These are phyloP conservation scores for Candida glucosophila DNA, from an alignment of 1,139 yeast species.

Conservation along the genomic window DNA sequence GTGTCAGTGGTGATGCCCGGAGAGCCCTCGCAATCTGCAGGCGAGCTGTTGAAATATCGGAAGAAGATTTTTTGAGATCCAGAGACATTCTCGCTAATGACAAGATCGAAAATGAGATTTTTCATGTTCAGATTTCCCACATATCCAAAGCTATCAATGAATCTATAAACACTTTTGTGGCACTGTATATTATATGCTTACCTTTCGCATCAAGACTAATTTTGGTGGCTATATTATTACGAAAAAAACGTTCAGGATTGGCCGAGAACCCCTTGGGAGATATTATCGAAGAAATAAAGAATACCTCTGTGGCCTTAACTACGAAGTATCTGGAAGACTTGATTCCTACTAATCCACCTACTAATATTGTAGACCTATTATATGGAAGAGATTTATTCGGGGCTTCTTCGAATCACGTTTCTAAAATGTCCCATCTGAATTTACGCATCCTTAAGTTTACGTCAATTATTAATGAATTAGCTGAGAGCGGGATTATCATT, in stretches of 20 bases:
- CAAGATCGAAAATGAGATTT: slow-evolving; percentile 26
- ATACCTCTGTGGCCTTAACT: slow-evolving; percentile 20
- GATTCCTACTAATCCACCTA: slow-evolving; percentile 8
- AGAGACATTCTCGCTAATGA: slow-evolving; percentile 9
- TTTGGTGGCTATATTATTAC: slow-evolving; percentile 54
- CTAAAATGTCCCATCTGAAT: slow-evolving; percentile 5
- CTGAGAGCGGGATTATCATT: slow-evolving; percentile 68
- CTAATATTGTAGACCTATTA: slow-evolving; percentile 17
- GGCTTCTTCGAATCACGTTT: slow-evolving; percentile 5
- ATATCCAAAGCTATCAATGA: slow-evolving; percentile 74
- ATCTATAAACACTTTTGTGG: slow-evolving; percentile 66
- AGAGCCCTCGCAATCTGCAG: slow-evolving; percentile 84
- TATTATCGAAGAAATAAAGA: slow-evolving; percentile 66
- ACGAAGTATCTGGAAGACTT: slow-evolving; percentile 14
- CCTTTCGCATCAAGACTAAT: slow-evolving; percentile 68
- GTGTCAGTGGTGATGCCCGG: slow-evolving; percentile 96
- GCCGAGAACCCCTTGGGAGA: slow-evolving; percentile 72
- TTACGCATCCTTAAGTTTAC: slow-evolving; percentile 39
- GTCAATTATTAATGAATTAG: slow-evolving; percentile 53
- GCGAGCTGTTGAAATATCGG: slow-evolving; percentile 87
- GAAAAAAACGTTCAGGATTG: slow-evolving; percentile 60
- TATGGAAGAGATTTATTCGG: no score
- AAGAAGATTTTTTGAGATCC: slow-evolving; percentile 30
- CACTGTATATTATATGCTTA: slow-evolving; percentile 48
- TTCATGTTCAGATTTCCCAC: slow-evolving; percentile 59